phyloP scores from a whole-genome alignment of 2,329 filamentous ascomycete genomes.

The Samsoniella hepiali region DNA sequence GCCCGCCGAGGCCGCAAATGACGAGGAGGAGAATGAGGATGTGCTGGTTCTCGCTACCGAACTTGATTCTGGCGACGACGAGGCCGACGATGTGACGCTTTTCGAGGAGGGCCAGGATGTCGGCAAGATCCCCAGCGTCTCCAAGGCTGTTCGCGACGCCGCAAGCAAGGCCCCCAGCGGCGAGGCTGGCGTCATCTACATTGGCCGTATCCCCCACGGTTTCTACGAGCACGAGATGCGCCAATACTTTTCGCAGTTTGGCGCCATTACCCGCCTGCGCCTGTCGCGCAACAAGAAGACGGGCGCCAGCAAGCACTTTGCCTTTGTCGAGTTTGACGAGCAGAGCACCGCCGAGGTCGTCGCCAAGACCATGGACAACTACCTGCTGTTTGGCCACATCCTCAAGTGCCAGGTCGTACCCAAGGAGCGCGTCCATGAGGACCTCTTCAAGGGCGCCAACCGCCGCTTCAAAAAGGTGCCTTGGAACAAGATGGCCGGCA shows the following conservation, averaged over 20 bases:
- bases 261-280: slow-evolving; percentile 71
- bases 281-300: slow-evolving; percentile 91
- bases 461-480: slow-evolving; percentile 85
- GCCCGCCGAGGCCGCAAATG: slow-evolving; percentile 23
- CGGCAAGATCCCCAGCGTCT: slow-evolving; percentile 48
- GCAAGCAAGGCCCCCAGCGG: slow-evolving; percentile 38
- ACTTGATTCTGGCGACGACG: slow-evolving; percentile 43
- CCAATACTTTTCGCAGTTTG: slow-evolving; percentile 92
- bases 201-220: slow-evolving; percentile 85
- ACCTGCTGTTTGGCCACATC: slow-evolving; percentile 91
- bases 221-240: slow-evolving; percentile 98
- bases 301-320: slow-evolving; percentile 87
- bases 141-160: slow-evolving; percentile 44
- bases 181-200: slow-evolving; percentile 77
- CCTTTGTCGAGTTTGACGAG: slow-evolving; percentile 86
- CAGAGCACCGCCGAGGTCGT: slow-evolving; percentile 81
- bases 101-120: slow-evolving; percentile 50
- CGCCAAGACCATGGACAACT: slow-evolving; percentile 95
- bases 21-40: slow-evolving; percentile 39
- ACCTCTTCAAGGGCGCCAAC: slow-evolving; percentile 88
- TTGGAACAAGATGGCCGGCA: slow-evolving; percentile 80
- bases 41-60: slow-evolving; percentile 43
- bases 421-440: slow-evolving; percentile 70
- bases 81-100: slow-evolving; percentile 34
- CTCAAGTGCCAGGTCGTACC: slow-evolving; percentile 81